Conservation (phyloP, 2,329 filamentous ascomycete genomes). For the Penicillium sclerotiorum region DNA sequence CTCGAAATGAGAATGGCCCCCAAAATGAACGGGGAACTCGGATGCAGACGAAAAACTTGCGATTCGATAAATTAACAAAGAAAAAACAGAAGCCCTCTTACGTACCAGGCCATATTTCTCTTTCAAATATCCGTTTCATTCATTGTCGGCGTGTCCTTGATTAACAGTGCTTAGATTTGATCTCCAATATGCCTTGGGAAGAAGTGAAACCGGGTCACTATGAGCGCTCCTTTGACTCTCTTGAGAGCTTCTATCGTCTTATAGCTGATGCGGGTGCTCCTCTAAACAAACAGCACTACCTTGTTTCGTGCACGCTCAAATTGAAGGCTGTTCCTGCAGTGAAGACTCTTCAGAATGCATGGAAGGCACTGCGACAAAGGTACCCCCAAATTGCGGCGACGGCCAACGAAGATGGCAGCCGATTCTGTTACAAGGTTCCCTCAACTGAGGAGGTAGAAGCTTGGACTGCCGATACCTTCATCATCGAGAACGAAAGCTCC, state of each 20-base stretch:
- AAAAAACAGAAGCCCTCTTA: too few species aligned
- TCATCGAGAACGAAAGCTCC: neutral
- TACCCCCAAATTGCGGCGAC: neutral
- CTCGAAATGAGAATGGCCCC: too few species aligned
- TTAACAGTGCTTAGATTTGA: too few species aligned
- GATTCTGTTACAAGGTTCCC: neutral
- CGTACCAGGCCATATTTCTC: too few species aligned
- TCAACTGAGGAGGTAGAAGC: neutral
- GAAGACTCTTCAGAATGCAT: neutral
- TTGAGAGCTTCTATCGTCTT: neutral
- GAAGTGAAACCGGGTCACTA: neutral
- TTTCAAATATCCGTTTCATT: too few species aligned
- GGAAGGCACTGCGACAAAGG: neutral
- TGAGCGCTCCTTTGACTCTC: neutral
- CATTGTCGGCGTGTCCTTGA: too few species aligned
- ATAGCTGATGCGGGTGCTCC: neutral
- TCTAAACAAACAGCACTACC: neutral
- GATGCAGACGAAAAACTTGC: too few species aligned
- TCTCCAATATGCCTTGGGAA: neutral
- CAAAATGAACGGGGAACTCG: too few species aligned
- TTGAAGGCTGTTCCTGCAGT: neutral
- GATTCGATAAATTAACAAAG: too few species aligned
- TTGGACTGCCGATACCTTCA: neutral
- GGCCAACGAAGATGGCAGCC: neutral
- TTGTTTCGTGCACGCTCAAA: neutral